phyloP scores from a whole-genome alignment of 2,329 filamentous ascomycete genomes.

The Lachnellula cervina region DNA sequence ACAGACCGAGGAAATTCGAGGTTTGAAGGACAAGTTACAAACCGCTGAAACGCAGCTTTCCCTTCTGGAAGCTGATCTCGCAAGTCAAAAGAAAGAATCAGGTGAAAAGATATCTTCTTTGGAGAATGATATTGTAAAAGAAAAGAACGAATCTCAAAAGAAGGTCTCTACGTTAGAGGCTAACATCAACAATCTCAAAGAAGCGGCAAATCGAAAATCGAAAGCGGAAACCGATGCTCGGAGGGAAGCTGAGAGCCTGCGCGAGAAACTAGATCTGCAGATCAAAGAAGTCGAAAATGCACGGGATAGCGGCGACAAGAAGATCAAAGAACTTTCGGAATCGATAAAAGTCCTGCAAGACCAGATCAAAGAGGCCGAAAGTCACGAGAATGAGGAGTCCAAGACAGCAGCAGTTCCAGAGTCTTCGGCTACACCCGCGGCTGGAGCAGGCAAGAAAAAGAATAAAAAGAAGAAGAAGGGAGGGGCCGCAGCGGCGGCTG shows the following conservation, averaged over 20 bases:
- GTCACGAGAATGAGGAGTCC: conserved; percentile 11
- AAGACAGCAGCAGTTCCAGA: conserved; percentile 6
- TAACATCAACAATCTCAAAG: conserved; percentile 16
- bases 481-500: conserved; percentile 24
- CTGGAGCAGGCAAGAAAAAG: conserved; percentile 63
- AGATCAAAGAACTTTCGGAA: conserved; percentile 22
- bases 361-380: conserved; percentile 12
- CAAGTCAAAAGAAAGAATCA: conserved; percentile 19
- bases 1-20: conserved; percentile 24
- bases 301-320: conserved; percentile 16
- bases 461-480: conserved; percentile 88
- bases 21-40: conserved; percentile 26
- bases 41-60: conserved; percentile 22
- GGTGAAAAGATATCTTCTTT: conserved; percentile 6
- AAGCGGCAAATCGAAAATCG: conserved; percentile 10
- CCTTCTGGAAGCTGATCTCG: conserved; percentile 18
- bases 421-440: conserved; percentile 24
- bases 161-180: conserved; percentile 19
- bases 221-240: conserved; percentile 16
- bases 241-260: conserved; percentile 17
- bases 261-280: conserved; percentile 17
- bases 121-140: not conserved
- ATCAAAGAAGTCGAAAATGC: conserved; percentile 22
- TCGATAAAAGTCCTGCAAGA: conserved; percentile 18
- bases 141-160: conserved; percentile 14